A percentile compares a stretch with the other conserved stretches of the same genome.
phyloP scores from a whole-genome alignment of 108 stramenopile species.

The Parietichytrium sp. region DNA sequence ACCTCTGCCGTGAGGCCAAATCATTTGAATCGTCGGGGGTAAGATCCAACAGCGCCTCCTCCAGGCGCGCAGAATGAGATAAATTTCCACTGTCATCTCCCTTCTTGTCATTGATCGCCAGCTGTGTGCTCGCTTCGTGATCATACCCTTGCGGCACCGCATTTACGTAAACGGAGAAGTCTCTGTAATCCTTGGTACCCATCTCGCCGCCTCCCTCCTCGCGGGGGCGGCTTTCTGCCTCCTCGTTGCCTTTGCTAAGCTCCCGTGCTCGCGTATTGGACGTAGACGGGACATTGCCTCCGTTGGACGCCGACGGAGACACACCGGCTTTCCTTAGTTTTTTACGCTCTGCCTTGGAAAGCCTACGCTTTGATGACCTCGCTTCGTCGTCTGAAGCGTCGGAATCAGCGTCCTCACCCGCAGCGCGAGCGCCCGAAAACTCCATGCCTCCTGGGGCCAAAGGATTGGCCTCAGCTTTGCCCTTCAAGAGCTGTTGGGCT shows the following conservation, averaged over 20 bases:
- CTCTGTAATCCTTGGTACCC: too few species aligned
- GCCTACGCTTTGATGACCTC: constrained; percentile 60
- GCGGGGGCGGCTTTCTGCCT: too few species aligned
- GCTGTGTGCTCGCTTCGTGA: neutral
- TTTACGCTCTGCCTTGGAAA: constrained; percentile 87
- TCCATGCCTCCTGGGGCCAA: too few species aligned
- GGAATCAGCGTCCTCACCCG: neutral
- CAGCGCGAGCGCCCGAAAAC: neutral
- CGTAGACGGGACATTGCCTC: too few species aligned
- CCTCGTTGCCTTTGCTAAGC: too few species aligned
- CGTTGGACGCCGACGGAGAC: too few species aligned
- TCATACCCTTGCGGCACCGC: neutral
- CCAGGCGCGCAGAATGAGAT: constrained; percentile 54
- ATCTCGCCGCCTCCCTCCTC: too few species aligned
- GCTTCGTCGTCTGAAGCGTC: neutral
- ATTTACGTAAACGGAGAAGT: too few species aligned
- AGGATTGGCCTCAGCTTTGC: too few species aligned
- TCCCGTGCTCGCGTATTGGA: too few species aligned
- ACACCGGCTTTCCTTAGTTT: constrained; percentile 68
- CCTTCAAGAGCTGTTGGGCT: too few species aligned
- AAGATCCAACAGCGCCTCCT: constrained; percentile 88
- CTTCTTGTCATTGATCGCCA: neutral
- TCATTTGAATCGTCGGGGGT: constrained; percentile 90
- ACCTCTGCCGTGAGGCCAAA: constrained; percentile 76
- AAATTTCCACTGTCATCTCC: too few species aligned